phyloP scores from a whole-genome alignment of 2,329 filamentous ascomycete genomes.

The Nemania serpens region DNA sequence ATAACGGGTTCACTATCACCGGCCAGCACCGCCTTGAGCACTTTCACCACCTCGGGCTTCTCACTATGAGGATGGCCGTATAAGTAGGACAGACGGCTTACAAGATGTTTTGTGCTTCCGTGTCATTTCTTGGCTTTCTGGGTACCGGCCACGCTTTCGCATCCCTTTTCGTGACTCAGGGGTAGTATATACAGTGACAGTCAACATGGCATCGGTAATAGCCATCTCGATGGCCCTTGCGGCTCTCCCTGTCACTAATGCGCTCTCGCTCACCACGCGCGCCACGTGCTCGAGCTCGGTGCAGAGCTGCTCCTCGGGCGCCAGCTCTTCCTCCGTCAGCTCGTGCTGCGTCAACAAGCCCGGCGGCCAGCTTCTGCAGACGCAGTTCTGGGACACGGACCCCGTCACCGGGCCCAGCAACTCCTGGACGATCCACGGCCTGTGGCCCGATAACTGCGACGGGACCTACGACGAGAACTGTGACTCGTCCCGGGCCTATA shows the following conservation, averaged over 20 bases:
- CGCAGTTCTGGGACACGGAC: slow-evolving; percentile 77
- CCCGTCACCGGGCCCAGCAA: slow-evolving; percentile 68
- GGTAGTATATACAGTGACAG: not conserved
- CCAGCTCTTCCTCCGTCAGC: slow-evolving; percentile 48
- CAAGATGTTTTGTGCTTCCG: not conserved
- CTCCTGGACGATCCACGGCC: slow-evolving; percentile 76
- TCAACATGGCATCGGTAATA: slow-evolving; percentile 15
- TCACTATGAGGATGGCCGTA: not conserved
- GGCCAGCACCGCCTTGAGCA: not conserved
- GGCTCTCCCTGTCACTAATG: slow-evolving; percentile 12
- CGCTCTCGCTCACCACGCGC: not conserved
- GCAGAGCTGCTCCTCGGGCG: slow-evolving; percentile 33
- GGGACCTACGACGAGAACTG: slow-evolving; percentile 71
- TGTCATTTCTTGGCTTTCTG: slow-evolving; percentile 17
- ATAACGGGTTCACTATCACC: slow-evolving; percentile 2
- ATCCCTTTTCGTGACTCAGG: not conserved
- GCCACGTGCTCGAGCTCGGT: slow-evolving; percentile 23
- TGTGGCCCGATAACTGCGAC: slow-evolving; percentile 72
- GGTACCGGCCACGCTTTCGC: slow-evolving; percentile 1
- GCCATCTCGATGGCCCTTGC: slow-evolving; percentile 17
- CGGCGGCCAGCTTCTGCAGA: slow-evolving; percentile 71
- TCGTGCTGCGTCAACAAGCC: slow-evolving; percentile 77
- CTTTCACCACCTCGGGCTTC: not conserved
- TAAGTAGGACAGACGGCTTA: slow-evolving; percentile 5
- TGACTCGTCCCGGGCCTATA: slow-evolving; percentile 64